Evolutionary conservation across 1,284 basidiomycete genomes (phyloP).

Genomic region (Peniophora sp.): DNA sequence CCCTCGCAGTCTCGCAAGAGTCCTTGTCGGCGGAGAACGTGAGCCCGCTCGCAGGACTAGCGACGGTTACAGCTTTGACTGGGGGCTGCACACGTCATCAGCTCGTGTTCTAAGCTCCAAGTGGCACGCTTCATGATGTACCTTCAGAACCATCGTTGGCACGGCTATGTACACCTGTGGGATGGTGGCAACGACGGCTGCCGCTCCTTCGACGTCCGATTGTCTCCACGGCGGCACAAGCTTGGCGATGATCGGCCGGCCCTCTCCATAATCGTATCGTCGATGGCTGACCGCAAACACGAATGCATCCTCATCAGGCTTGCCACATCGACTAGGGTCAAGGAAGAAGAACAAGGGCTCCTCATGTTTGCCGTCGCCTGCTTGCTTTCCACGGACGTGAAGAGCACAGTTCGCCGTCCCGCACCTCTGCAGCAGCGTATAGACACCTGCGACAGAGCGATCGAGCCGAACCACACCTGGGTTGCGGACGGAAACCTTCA

Average conservation of each 20-base stretch:
- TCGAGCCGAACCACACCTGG: slow-evolving; percentile 55
- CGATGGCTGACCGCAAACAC: slow-evolving; percentile 77
- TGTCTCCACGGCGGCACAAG: slow-evolving; percentile 75
- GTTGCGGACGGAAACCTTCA: slow-evolving; percentile 54
- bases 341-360: slow-evolving; percentile 77
- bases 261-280: slow-evolving; percentile 75
- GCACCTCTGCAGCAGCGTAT: slow-evolving; percentile 77
- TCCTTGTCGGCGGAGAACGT: slow-evolving; percentile 46
- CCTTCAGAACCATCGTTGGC: slow-evolving; percentile 46
- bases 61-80: slow-evolving; percentile 53
- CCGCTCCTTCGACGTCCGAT: slow-evolving; percentile 37
- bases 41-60: slow-evolving; percentile 51
- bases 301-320: slow-evolving; percentile 67
- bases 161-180: slow-evolving; percentile 70
- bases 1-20: slow-evolving; percentile 67
- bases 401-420: slow-evolving; percentile 87
- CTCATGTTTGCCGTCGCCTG: slow-evolving; percentile 33
- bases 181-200: slow-evolving; percentile 48
- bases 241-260: slow-evolving; percentile 66
- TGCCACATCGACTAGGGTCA: slow-evolving; percentile 77
- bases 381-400: slow-evolving; percentile 50
- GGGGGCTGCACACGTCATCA: slow-evolving; percentile 34
- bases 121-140: slow-evolving; percentile 3
- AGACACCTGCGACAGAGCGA: slow-evolving; percentile 74
- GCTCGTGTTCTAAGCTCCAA: slow-evolving; percentile 8